Conservation (phyloP, 2,329 filamentous ascomycete species). For the Hypoxylon sp. region DNA sequence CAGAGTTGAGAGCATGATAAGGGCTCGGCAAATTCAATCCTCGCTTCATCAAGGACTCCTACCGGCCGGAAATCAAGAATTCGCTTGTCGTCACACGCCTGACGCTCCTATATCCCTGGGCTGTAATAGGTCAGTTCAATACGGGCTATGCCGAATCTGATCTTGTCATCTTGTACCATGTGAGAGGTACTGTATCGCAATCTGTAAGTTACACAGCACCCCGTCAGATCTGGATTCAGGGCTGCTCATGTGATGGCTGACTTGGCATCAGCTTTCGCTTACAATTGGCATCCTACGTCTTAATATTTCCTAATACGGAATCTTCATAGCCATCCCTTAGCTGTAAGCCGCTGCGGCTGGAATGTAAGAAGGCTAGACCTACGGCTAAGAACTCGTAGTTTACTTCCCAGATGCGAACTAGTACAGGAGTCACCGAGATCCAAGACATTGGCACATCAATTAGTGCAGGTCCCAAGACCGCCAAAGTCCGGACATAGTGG, state of each 20-base stretch:
- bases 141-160: conserved; percentile 3
- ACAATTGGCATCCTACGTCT: conserved; percentile 3
- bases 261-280: conserved; percentile 17
- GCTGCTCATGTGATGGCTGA: conserved; percentile 14
- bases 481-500: conserved; percentile 10
- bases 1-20: not conserved
- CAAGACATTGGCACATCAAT: conserved; percentile 11
- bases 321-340: conserved; percentile 1
- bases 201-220: not conserved
- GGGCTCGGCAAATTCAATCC: too few species aligned
- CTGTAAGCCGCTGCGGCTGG: conserved; percentile 15
- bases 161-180: conserved; percentile 2
- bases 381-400: not conserved
- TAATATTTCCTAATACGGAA: conserved; percentile 1
- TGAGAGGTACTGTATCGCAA: not conserved
- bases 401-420: conserved; percentile 19
- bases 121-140: not conserved
- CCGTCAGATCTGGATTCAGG: conserved; percentile 3
- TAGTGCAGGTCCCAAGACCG: conserved; percentile 3
- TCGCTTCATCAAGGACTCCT: too few species aligned
- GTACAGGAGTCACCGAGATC: conserved; percentile 3
- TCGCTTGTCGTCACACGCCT: not conserved
- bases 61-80: not conserved
- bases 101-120: not conserved
- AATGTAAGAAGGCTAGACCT: conserved; percentile 11